Evolutionary conservation across 169 alveolate species (phyloP).

Genomic region (Babesia microti): DNA sequence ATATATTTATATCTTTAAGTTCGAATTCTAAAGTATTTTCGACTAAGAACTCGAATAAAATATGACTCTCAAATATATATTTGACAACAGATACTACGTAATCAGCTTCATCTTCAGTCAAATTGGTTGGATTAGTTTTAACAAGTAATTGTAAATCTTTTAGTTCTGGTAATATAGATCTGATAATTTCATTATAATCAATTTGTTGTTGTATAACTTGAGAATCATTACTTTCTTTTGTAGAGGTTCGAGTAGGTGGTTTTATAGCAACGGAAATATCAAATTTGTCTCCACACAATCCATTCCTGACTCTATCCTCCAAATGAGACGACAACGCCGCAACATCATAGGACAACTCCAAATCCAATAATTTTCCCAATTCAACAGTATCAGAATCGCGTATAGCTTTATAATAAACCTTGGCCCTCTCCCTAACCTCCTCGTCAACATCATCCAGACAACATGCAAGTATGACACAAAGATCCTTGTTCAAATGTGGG

Average conservation of each 20-base stretch:
- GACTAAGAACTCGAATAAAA: constrained; percentile 57
- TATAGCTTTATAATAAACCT: constrained; percentile 36
- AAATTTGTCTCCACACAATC: constrained; percentile 10
- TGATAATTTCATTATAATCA: constrained; percentile 2
- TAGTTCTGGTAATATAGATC: background rate
- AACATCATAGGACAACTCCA: background rate
- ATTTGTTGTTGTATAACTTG: constrained; percentile 12
- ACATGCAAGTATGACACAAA: constrained; percentile 48
- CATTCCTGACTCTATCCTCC: constrained; percentile 18
- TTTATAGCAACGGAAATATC: constrained; percentile 12
- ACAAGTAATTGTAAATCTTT: constrained; percentile 3
- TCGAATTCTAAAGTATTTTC: constrained; percentile 59
- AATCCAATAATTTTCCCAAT: constrained; percentile 4
- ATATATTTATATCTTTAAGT: constrained; percentile 39
- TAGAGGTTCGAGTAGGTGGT: background rate
- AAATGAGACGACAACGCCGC: constrained; percentile 9
- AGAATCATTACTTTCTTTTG: constrained; percentile 2
- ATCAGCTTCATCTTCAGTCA: constrained; percentile 74
- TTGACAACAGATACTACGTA: constrained; percentile 53
- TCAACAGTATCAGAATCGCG: constrained; percentile 15
- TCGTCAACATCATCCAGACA: constrained; percentile 56
- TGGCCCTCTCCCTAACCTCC: constrained; percentile 62
- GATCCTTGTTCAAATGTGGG: constrained; percentile 48
- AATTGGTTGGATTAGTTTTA: constrained; percentile 29
- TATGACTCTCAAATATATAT: constrained; percentile 32